Percentiles rank a stretch among this genome's conserved stretches.
These are phyloP conservation scores for Sphenostylis stenocarpa DNA, from an alignment of 306 rosid species.

Conservation along the genomic window DNA sequence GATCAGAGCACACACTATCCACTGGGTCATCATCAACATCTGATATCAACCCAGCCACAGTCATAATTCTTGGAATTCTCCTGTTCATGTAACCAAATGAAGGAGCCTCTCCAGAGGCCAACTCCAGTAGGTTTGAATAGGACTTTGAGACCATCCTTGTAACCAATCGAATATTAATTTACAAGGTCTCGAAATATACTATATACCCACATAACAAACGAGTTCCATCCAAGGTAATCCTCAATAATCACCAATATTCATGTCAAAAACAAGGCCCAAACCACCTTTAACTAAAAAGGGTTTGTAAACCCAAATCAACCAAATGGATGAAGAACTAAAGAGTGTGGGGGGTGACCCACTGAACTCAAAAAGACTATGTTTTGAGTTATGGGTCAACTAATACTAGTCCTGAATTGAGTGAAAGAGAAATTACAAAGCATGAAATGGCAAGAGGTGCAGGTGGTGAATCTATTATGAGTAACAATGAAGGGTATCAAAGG, in stretches of 20 bases:
- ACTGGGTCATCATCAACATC: conserved; percentile 62
- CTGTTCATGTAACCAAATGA: conserved; percentile 57
- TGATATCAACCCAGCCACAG: conserved; percentile 71
- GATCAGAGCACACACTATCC: conserved; percentile 58
- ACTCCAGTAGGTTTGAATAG: conserved; percentile 46
- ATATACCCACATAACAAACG: conserved; percentile 15
- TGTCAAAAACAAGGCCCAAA: neutral
- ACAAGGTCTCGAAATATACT: conserved; percentile 10
- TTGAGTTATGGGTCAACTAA: conserved; percentile 35
- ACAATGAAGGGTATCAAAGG: conserved; percentile 19
- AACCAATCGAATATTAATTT: neutral
- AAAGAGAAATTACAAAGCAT: conserved; percentile 38
- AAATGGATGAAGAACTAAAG: neutral
- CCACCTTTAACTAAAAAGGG: neutral
- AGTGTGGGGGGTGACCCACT: neutral
- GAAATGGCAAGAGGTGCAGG: conserved; percentile 27
- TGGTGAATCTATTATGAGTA: conserved; percentile 21
- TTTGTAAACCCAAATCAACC: neutral
- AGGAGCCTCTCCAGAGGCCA: conserved; percentile 64
- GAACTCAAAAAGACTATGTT: neutral
- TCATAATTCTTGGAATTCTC: conserved; percentile 70
- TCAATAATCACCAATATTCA: neutral
- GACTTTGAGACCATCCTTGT: conserved; percentile 44
- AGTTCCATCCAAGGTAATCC: conserved; percentile 32
- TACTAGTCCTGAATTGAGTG: conserved; percentile 35